Base-by-base conservation (phyloP, 768 basidiomycete genomes). In the Lanmaoa pseudosensibilis region DNA sequence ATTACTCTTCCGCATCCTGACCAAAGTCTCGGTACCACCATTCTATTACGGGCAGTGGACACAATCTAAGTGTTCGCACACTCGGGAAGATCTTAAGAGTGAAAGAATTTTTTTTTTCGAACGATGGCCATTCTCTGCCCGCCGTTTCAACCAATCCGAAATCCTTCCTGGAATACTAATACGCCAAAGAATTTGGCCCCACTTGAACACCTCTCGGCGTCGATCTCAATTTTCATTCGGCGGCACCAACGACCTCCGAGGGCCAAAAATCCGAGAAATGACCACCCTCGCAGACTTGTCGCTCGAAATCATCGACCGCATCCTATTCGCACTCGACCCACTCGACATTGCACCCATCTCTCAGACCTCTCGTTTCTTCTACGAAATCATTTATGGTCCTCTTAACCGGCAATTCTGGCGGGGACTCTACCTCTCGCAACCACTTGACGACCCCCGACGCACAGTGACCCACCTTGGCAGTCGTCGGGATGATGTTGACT, bases 391-490 rank as follows among this genome's bases (percentile, higher is more conserved):
- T 23, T 85, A 86, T 61, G 69, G 71, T 10, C 76, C 81, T 59
- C 73, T 81, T 46, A 36, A 54, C 34, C 59, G 56, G 6, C 68
- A 58, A 30, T 70, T 88, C 37, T 91, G 89, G 89, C 79, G 85
- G 9, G 72, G 69, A 10, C 75, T 90, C 6, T 91, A 89, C 68
- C 83, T 91, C 41, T 62, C 70, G 1, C 80, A 83, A 54, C 76
- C 80, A 0, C 77, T 88, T 54, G 89, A 90, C 56, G 86, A 90
- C 61, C 87, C 83, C 2, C 73, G 83, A 10, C 50, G 52, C n/a
- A 80, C 83, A 45, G 62, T 81, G 6, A 76, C 75, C 3, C 69
- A 71, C 12, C 69, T 61, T 56, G 75, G 71, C 19, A 43, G 19
- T 27, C 57, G 19, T 60, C 69, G 64, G 6, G 50, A 57, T 4